Evolutionary conservation across 2,329 filamentous ascomycete genomes (phyloP).

Genomic region (Pseudogymnoascus sp.): DNA sequence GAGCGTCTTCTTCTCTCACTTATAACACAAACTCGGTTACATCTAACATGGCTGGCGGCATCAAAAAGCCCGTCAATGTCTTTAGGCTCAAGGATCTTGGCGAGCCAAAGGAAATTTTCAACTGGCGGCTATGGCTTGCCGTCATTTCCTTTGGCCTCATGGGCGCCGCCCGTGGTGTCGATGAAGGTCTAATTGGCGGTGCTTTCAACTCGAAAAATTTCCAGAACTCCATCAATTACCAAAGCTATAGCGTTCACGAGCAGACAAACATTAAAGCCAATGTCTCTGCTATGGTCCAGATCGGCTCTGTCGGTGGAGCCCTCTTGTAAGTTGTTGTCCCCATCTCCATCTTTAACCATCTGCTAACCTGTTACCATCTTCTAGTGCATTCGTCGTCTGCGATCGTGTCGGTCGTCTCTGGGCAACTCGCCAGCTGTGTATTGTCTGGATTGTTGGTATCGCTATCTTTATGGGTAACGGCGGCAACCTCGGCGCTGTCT

Average conservation of each 20-base stretch:
- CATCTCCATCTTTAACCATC: no score
- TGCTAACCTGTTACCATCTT: no score
- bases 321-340: no score
- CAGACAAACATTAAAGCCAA: no score
- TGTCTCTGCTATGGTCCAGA: no score
- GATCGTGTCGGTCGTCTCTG: conserved; percentile 25
- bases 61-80: no score
- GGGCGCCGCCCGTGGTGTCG: conserved; percentile 22
- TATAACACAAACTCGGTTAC: no score
- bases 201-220: conserved; percentile 27
- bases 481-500: conserved; percentile 16
- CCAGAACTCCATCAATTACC: conserved; percentile 11
- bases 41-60: no score
- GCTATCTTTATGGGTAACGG: conserved; percentile 29
- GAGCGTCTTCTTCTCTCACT: no score
- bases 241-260: background rate
- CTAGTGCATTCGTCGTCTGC: conserved; percentile 16
- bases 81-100: no score
- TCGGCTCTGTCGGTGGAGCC: no score
- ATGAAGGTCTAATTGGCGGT: conserved; percentile 24
- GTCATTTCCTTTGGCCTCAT: conserved; percentile 22
- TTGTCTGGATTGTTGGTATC: conserved; percentile 21
- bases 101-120: conserved; percentile 22
- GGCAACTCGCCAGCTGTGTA: conserved; percentile 22
- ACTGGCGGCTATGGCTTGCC: conserved; percentile 26